Base-by-base conservation (phyloP, 176 grass and related monocot genomes). In the Aegilops tauschii region DNA sequence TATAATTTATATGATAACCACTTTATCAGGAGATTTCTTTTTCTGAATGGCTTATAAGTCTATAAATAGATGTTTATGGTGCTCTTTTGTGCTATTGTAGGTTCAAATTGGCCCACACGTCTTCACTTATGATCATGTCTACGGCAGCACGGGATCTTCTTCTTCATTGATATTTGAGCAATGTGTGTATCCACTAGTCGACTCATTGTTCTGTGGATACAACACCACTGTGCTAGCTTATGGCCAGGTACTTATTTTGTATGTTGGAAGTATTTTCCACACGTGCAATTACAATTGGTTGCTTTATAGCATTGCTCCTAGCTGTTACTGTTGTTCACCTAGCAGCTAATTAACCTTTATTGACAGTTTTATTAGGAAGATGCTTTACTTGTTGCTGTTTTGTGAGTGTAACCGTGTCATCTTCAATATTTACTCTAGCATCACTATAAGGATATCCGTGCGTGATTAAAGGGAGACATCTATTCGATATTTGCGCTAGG, bases 181-280 rank as follows among this genome's bases (percentile, higher is more conserved):
- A 64, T 99, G 92, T 6, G 92, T 94, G 84, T 10, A 83, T 35
- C 97, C 94, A 4, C 83, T 99, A 20, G 85, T 99, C 9, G 90
- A 96, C 12, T 89, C 93, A 2, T 81, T 99, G 50, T 96, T 99
- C 77, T 69, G 30, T 11, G 97, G 97, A 75, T 99, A 99, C 77
- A 99, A 99, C 14, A 89, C 94, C n/a, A 99, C 97, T 69, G 94
- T 99, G 11, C 85, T 99, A 69, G 97, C 97, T 21, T 99, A 99
- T 83, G 97, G 97, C 8, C 97, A 99, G 97, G 97, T 99, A 69
- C 27, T 79, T 54, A 39, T 61, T 50, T 37, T 21, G n/a, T 65
- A 65, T 68, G 28, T 17, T 52, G 13, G 47, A 75, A 50, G 25
- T 50, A 75, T 9, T 75, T 49, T 73, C 28, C 42, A 50, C 40